Conservation (phyloP, 2,329 filamentous ascomycete genomes). For the Fusarium mundagurra region DNA sequence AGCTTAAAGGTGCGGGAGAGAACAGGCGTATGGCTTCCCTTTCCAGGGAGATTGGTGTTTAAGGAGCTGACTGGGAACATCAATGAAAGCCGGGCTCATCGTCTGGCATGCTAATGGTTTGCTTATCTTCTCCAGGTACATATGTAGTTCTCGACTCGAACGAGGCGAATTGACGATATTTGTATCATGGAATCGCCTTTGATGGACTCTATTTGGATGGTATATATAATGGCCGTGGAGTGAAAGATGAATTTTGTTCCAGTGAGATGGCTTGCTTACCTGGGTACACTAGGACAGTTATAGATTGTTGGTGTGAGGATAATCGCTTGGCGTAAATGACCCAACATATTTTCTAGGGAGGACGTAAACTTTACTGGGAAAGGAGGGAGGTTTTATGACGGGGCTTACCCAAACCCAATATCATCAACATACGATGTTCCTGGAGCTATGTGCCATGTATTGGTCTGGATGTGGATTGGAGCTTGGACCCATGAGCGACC, state of each 20-base stretch:
- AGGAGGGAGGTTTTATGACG: neutral
- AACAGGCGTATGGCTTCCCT: constrained; percentile 35
- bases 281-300: neutral
- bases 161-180: constrained; percentile 32
- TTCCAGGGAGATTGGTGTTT: constrained; percentile 37
- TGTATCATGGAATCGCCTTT: neutral
- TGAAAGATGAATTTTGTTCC: neutral
- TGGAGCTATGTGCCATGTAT: neutral
- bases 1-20: constrained; percentile 17
- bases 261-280: neutral
- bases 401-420: neutral
- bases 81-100: constrained; percentile 6
- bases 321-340: neutral
- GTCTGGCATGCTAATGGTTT: constrained; percentile 30
- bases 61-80: constrained; percentile 30
- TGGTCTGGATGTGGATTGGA: constrained; percentile 23
- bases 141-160: constrained; percentile 30
- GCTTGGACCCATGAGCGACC: constrained; percentile 29
- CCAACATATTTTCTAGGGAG: neutral
- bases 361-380: neutral
- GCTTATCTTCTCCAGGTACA: constrained; percentile 26
- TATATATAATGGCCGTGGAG: neutral
- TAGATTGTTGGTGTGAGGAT: neutral
- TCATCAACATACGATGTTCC: neutral
- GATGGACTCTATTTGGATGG: neutral